These are phyloP conservation scores for Botryobasidium botryosum DNA, from an alignment of 768 basidiomycete genomes.

Conservation along the genomic window DNA sequence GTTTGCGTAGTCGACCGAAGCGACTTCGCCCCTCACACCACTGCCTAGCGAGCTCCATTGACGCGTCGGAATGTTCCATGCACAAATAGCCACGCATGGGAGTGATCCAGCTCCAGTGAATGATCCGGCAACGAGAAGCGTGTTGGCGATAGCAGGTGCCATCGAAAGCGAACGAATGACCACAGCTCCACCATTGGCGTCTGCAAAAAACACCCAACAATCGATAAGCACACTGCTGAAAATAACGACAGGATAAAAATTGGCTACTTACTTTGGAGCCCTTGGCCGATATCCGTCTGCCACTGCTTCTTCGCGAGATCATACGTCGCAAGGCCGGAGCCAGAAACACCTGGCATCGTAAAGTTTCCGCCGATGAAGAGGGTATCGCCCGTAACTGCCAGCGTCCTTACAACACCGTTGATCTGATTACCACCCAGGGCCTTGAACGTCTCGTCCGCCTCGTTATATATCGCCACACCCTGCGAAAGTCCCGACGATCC, in stretches of 20 bases:
- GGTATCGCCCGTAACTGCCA: slow-evolving; percentile 50
- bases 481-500: slow-evolving; percentile 22
- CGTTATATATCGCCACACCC: slow-evolving; percentile 58
- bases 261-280: slow-evolving; percentile 32
- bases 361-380: slow-evolving; percentile 82
- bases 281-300: slow-evolving; percentile 39
- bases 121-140: slow-evolving; percentile 72
- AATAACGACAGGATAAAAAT: too few species aligned
- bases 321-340: slow-evolving; percentile 64
- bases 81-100: slow-evolving; percentile 61
- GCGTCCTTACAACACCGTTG: slow-evolving; percentile 58
- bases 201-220: slow-evolving; percentile 3
- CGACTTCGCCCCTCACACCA: slow-evolving; percentile 68
- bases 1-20: slow-evolving; percentile 63
- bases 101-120: slow-evolving; percentile 66
- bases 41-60: slow-evolving; percentile 70
- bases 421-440: slow-evolving; percentile 45
- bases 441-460: slow-evolving; percentile 29
- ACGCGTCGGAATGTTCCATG: slow-evolving; percentile 44
- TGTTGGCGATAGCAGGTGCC: slow-evolving; percentile 39
- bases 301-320: slow-evolving; percentile 50
- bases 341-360: slow-evolving; percentile 33
- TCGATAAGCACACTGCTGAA: neutral
- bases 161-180: slow-evolving; percentile 56
- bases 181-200: slow-evolving; percentile 23